Conservation (phyloP, 441 rosid genomes). For the Eruca vesicaria region DNA sequence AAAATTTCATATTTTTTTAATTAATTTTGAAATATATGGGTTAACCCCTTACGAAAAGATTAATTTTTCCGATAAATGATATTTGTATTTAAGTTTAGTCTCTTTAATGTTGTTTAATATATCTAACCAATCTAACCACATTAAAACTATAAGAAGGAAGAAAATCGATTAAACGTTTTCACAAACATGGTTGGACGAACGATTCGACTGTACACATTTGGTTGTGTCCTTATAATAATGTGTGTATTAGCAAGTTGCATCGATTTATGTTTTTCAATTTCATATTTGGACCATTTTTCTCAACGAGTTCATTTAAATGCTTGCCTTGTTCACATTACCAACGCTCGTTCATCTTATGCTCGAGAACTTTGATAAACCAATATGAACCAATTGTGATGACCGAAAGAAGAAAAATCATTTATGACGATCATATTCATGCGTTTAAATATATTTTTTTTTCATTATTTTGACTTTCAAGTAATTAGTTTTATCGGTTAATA, state of each 20-base stretch:
- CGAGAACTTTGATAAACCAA: constrained; percentile 7
- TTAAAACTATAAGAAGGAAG: neutral
- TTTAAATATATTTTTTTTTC: neutral
- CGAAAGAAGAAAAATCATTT: neutral
- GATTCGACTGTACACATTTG: neutral
- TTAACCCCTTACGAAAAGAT: no score
- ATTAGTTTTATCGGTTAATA: neutral
- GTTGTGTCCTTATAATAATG: neutral
- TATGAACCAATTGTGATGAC: neutral
- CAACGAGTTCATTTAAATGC: neutral
- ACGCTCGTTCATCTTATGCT: neutral
- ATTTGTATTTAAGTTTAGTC: no score
- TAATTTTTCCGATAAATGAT: no score
- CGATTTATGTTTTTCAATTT: neutral
- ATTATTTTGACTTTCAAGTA: neutral
- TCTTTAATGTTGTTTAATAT: no score
- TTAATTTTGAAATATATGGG: no score
- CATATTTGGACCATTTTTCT: neutral
- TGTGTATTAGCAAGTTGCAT: neutral
- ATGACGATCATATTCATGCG: neutral
- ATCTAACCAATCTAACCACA: no score
- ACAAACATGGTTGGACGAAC: neutral
- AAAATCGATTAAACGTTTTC: neutral
- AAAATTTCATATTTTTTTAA: no score
- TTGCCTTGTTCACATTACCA: neutral